These are phyloP conservation scores for Moesziomyces aphidis DNA, from an alignment of 1,284 basidiomycete species.

Conservation along the genomic window DNA sequence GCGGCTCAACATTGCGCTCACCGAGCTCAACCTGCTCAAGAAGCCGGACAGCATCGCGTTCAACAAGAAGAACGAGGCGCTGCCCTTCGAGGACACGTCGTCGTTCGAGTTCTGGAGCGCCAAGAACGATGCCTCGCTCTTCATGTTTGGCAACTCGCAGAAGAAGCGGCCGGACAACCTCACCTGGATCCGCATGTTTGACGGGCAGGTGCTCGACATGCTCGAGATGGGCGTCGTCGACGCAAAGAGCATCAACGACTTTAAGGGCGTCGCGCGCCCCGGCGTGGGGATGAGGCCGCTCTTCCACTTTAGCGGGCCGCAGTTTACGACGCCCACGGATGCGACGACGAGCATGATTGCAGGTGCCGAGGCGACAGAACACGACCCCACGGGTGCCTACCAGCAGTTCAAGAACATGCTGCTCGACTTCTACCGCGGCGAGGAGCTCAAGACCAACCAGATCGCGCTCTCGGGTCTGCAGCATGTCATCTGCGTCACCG, in stretches of 20 bases:
- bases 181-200: conserved; percentile 87
- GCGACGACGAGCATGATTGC: conserved; percentile 33
- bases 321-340: conserved; percentile 68
- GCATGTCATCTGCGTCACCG: conserved; percentile 78
- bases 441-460: conserved; percentile 77
- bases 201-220: conserved; percentile 90
- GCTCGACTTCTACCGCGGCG: conserved; percentile 85
- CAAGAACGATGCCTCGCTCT: conserved; percentile 95
- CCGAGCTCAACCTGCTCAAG: conserved; percentile 72
- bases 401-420: conserved; percentile 84
- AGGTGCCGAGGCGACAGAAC: conserved; percentile 37
- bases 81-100: conserved; percentile 84
- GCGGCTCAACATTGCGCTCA: conserved; percentile 82
- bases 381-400: conserved; percentile 54
- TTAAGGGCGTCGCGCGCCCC: conserved; percentile 91
- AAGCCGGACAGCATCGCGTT: conserved; percentile 82
- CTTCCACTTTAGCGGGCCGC: conserved; percentile 88
- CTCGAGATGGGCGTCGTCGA: conserved; percentile 89
- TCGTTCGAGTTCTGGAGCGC: conserved; percentile 91
- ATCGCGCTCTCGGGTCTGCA: conserved; percentile 86
- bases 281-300: conserved; percentile 91
- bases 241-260: conserved; percentile 81
- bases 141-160: conserved; percentile 88
- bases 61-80: conserved; percentile 91
- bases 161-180: conserved; percentile 95